A percentile compares a stretch with the other conserved stretches of the same genome.
phyloP scores from a whole-genome alignment of 2,329 filamentous ascomycete genomes.

The Colletotrichum lentis region DNA sequence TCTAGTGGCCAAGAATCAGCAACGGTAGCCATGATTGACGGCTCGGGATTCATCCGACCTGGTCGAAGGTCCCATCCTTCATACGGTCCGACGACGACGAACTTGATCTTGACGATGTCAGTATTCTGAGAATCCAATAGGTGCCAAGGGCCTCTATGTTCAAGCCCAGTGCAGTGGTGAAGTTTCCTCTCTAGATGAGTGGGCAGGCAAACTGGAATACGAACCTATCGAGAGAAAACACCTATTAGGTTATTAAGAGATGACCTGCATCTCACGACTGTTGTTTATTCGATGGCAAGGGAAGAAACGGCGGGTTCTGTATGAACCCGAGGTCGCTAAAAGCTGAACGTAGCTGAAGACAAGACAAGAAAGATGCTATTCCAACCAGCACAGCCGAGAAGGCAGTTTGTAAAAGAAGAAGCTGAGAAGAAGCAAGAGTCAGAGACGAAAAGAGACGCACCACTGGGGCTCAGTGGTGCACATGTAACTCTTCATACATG shows the following conservation, averaged over 20 bases:
- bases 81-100: slow-evolving; percentile 27
- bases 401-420: slow-evolving; percentile 25
- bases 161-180: neutral
- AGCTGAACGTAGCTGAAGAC: slow-evolving; percentile 27
- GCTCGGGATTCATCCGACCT: slow-evolving; percentile 15
- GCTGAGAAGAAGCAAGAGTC: slow-evolving; percentile 26
- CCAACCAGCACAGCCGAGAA: slow-evolving; percentile 19
- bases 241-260: slow-evolving; percentile 38
- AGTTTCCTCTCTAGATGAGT: neutral
- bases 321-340: slow-evolving; percentile 12
- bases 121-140: neutral
- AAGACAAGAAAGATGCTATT: slow-evolving; percentile 31
- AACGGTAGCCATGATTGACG: neutral
- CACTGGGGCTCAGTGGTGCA: slow-evolving; percentile 27
- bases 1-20: slow-evolving; percentile 44
- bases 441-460: slow-evolving; percentile 3
- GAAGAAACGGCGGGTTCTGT: slow-evolving; percentile 2
- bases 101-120: slow-evolving; percentile 25
- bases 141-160: neutral
- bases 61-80: slow-evolving; percentile 39
- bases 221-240: slow-evolving; percentile 19
- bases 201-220: neutral
- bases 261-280: slow-evolving; percentile 29
- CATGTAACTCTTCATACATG: slow-evolving; percentile 35
- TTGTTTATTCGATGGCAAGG: slow-evolving; percentile 15